A percentile compares a stretch with the other conserved stretches of the same genome.
Evolutionary conservation across 495 filamentous ascomycete genomes (phyloP).

Genomic region (Talaromyces trachyspermus): DNA sequence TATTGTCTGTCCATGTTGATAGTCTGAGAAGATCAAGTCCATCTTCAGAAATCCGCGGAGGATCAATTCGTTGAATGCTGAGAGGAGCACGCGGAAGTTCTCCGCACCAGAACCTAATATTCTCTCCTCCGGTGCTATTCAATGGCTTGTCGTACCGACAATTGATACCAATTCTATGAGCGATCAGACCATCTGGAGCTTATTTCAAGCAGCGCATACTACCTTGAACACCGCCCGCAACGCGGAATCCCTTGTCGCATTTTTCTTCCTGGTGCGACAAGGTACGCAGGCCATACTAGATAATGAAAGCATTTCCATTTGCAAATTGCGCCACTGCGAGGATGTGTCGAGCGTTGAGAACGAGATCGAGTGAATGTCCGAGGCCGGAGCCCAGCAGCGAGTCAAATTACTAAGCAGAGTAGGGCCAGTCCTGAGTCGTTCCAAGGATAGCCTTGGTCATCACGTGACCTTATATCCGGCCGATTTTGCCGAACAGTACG

Average conservation of each 20-base stretch:
- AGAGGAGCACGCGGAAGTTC: neutral
- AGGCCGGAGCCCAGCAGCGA: too few relatives aligned
- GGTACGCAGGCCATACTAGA: slow-evolving; percentile 4
- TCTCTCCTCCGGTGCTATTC: neutral
- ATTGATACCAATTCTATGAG: neutral
- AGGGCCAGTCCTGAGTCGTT: neutral
- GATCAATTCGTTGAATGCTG: neutral
- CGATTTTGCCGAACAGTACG: neutral
- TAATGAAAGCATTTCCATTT: neutral
- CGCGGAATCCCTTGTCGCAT: slow-evolving; percentile 4
- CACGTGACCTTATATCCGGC: neutral
- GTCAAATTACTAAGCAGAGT: neutral
- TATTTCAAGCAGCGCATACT: neutral
- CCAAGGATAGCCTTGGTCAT: neutral
- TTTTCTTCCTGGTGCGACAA: slow-evolving; percentile 3
- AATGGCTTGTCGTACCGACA: neutral
- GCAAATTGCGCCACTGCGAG: neutral
- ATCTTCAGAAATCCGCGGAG: neutral
- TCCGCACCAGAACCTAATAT: neutral
- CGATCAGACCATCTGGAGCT: neutral
- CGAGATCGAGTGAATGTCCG: neutral
- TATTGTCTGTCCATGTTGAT: neutral
- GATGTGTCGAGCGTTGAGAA: neutral
- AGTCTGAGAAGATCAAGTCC: neutral
- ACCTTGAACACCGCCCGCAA: slow-evolving; percentile 1